Evolutionary conservation across 805 yeast species (phyloP), one percentile per base, ranked within the genome.

Genomic region (Saitoella complicata): DNA sequence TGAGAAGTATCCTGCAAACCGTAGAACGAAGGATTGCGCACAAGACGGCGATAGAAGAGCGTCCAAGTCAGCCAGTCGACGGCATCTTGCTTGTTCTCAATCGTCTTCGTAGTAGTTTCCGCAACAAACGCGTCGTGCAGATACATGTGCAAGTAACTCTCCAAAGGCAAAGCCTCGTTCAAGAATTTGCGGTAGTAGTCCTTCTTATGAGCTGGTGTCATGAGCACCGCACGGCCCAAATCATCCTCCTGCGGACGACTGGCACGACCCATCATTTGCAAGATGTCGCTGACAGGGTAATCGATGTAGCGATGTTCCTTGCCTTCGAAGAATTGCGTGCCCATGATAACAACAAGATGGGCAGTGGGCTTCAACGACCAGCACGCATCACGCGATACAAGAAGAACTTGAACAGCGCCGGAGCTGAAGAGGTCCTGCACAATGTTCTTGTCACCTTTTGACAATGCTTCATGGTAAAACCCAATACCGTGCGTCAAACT

Each of bases 51-150:
- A 61, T 84, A 91, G 55, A 87, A 81, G 53, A 77, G 81, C 0
- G 94, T 72, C 57, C 73, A 83, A 0, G 95, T 81, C 33, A 91
- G 56, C 93, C 94, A 85, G 55, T 88, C 95, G 47, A 91, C 73
- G 53, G 94, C 83, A 52, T 81, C 91, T 54, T 87, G 95, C 55
- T 81, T 75, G 6, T 73, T 67, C 40, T 66, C 69, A 46, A 88
- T 71, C 9, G 76, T 66, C 2, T 73, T 66, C 5, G 76, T 71
- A 35, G 81, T 72, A n/a, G 86, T 77, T 53, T 84, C 97, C 39
- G 75, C 72, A 38, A 82, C 59, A 34, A 88, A 69, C 0, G 73
- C 68, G 57, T 91, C 96, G 47, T 73, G 78, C 9, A 86, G 51
- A 45, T 63, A 62, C 11, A 65, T 60, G 45, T 71, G 71, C 50